phyloP scores from a whole-genome alignment of 2,329 filamentous ascomycete genomes.

The Cercospora citrullina region DNA sequence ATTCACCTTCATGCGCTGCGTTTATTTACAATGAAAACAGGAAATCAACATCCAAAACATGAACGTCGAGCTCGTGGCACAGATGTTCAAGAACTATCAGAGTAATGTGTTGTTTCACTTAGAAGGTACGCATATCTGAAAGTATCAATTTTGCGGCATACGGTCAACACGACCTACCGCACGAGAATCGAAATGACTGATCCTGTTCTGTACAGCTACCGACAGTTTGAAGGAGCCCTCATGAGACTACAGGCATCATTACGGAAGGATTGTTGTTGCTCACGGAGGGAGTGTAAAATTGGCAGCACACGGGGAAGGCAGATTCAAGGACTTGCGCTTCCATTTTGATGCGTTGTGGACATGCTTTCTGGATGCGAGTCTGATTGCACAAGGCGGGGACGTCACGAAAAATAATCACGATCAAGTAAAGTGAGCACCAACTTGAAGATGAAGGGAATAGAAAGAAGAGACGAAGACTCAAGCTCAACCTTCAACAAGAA shows the following conservation, averaged over 20 bases:
- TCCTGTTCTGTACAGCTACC: conserved; percentile 21
- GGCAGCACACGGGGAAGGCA: not conserved
- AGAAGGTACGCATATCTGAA: conserved; percentile 63
- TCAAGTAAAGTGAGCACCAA: not conserved
- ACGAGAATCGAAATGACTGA: not conserved
- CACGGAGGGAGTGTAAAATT: not conserved
- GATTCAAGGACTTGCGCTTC: too few relatives aligned
- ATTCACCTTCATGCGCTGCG: too few relatives aligned
- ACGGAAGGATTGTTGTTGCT: not conserved
- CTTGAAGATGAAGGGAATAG: not conserved
- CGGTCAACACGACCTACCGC: too few relatives aligned
- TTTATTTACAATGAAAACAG: conserved; percentile 52
- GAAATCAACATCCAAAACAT: conserved; percentile 99
- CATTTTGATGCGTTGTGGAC: not conserved
- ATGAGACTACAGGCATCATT: conserved; percentile 13
- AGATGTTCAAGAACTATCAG: conserved; percentile 99
- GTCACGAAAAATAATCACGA: not conserved
- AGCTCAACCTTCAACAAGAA: conserved; percentile 10
- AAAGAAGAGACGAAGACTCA: not conserved
- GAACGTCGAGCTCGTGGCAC: conserved; percentile 95
- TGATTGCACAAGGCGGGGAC: not conserved
- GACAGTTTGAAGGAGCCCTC: conserved; percentile 33
- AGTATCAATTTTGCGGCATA: too few relatives aligned
- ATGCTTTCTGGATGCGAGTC: not conserved
- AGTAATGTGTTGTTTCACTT: conserved; percentile 96